Evolutionary conservation across 805 yeast species (phyloP).

Genomic region (Brettanomyces bruxellensis): DNA sequence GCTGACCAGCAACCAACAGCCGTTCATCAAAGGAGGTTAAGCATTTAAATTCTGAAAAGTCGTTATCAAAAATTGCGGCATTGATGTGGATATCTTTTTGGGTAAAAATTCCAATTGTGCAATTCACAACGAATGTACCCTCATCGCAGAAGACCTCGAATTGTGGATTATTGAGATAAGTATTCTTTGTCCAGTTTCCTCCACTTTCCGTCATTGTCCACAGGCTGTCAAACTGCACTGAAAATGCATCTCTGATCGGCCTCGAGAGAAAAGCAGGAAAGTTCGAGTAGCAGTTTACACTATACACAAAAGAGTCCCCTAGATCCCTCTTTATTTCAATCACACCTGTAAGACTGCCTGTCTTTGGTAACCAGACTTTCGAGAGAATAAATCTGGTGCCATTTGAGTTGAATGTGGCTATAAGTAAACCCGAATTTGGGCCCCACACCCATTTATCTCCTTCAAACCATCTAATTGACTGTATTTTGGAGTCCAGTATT

Average conservation of each 20-base stretch:
- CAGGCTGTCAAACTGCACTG: slow-evolving; percentile 3
- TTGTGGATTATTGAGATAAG: slow-evolving; percentile 50
- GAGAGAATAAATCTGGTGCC: slow-evolving; percentile 24
- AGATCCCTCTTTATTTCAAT: slow-evolving; percentile 17
- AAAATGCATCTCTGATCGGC: too few species aligned
- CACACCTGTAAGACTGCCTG: background rate
- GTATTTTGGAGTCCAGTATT: slow-evolving; percentile 2
- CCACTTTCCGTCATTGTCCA: slow-evolving; percentile 43
- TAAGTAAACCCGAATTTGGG: slow-evolving; percentile 1
- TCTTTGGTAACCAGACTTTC: slow-evolving; percentile 12
- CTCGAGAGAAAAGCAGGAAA: too few species aligned
- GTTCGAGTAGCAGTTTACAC: too few species aligned
- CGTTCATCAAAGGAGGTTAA: slow-evolving; percentile 13
- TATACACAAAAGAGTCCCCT: too few species aligned
- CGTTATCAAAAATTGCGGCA: slow-evolving; percentile 35
- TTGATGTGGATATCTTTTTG: slow-evolving; percentile 25
- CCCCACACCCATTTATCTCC: slow-evolving; percentile 25
- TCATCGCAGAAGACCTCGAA: slow-evolving; percentile 25
- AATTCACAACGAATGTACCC: slow-evolving; percentile 7
- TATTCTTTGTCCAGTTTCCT: slow-evolving; percentile 42
- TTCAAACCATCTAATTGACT: slow-evolving; percentile 13
- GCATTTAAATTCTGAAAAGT: slow-evolving; percentile 12
- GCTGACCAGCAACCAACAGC: slow-evolving; percentile 19
- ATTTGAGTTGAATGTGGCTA: background rate
- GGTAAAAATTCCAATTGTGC: slow-evolving; percentile 18